Evolutionary conservation across 768 basidiomycete genomes (phyloP), one percentile per base, ranked within the genome.

Genomic region (Suillus luteus): DNA sequence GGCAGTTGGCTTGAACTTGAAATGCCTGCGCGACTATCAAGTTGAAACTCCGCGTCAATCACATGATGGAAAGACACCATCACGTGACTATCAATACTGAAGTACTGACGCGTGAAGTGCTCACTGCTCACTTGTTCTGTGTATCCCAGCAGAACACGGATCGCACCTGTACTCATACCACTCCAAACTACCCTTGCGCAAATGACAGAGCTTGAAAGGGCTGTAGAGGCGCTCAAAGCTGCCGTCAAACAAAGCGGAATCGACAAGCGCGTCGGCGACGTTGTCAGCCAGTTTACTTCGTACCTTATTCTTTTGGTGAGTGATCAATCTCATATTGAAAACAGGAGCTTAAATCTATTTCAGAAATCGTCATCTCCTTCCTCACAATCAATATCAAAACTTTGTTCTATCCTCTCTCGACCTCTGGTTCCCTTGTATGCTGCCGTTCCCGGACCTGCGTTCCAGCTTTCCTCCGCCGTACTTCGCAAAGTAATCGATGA

Each of bases 381-480:
- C 15, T 49, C 71, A n/a, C 67, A 76, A 61, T 75, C 75, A 27
- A 70, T 79, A n/a, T 70, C 68, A 31, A 80, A 77, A 61, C 71
- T 87, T 54, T 67, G 74, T 6, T 67, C 71, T 5, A 72, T 81
- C 59, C 75, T 87, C 51, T 80, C 84, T 60, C 69, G 74, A 46
- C 76, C 78, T 27, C 68, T 86, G 44, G 65, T 79, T 48, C 78
- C 79, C n/a, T 68, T 86, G 8, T 87, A 86, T 62, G 67, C 69
- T 38, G 66, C 70, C 10, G 77, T 80, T 64, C 75, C 79, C 0
- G 67, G 68, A 48, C 75, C 76, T 31, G 73, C 83, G 3, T 71
- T 87, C 55, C 74, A 76, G 11, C 77, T 82, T 66, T 75, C 79
- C 11, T 73, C 78, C 5, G 70, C 76, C 22, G 66, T 85, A n/a